Conservation (phyloP, 768 basidiomycete species). For the Kwoniella heveanensis region DNA sequence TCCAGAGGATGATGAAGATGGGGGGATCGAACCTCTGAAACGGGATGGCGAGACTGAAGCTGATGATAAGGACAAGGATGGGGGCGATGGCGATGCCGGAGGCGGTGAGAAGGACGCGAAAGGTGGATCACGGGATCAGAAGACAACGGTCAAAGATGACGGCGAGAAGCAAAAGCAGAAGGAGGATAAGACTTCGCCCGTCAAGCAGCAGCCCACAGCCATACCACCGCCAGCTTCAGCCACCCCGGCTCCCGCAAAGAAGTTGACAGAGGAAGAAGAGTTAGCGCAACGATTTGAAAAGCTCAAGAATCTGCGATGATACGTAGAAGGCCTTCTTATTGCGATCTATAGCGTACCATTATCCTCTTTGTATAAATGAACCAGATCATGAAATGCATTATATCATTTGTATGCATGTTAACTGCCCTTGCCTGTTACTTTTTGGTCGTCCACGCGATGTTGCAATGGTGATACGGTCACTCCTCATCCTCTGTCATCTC, state of each 20-base stretch:
- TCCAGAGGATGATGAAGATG: constrained; percentile 42
- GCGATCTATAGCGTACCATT: too few species aligned
- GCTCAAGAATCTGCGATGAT: constrained; percentile 72
- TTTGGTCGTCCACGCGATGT: too few species aligned
- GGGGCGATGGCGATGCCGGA: constrained; percentile 29
- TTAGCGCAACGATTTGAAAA: constrained; percentile 80
- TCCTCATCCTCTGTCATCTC: constrained; percentile 11
- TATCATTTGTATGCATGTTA: too few species aligned
- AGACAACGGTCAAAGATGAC: constrained; percentile 28
- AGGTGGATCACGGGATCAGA: background rate
- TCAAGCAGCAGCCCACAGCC: constrained; percentile 26
- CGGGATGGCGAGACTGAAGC: too few species aligned
- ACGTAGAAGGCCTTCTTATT: too few species aligned
- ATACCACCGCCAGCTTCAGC: constrained; percentile 15
- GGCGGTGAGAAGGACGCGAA: background rate
- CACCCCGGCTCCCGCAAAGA: constrained; percentile 20
- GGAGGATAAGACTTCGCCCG: constrained; percentile 22
- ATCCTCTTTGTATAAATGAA: too few species aligned
- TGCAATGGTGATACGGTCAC: too few species aligned
- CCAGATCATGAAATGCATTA: constrained; percentile 11
- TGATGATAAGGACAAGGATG: constrained; percentile 46
- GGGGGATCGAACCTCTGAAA: constrained; percentile 12
- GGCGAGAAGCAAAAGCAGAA: constrained; percentile 1
- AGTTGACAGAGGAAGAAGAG: constrained; percentile 58
- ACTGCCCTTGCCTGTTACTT: too few species aligned